These are phyloP conservation scores for Ceratobasidium sp. DNA, from an alignment of 1,284 basidiomycete genomes.

Conservation along the genomic window DNA sequence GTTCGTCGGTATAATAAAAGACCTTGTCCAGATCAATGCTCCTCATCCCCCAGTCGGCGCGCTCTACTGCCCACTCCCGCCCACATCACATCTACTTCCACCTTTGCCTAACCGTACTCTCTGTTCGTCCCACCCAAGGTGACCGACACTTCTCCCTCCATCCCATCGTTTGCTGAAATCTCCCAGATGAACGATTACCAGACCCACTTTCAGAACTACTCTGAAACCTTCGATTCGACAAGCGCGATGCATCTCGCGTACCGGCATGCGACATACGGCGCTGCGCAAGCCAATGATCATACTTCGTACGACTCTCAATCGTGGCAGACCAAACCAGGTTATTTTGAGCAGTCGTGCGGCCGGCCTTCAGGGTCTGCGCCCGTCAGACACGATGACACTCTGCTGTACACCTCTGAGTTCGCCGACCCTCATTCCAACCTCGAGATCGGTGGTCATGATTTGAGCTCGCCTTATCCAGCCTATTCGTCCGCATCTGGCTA, in stretches of 20 bases:
- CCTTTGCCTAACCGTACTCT: neutral
- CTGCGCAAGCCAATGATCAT: neutral
- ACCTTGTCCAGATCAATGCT: neutral
- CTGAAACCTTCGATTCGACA: constrained; percentile 12
- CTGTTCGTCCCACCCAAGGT: neutral
- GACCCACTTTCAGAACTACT: constrained; percentile 26
- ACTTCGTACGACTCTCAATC: neutral
- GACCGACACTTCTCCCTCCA: neutral
- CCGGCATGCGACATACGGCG: neutral
- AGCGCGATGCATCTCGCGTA: constrained; percentile 35
- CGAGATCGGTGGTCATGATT: constrained; percentile 6
- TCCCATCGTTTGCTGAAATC: neutral
- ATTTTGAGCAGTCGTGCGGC: neutral
- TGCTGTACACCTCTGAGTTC: constrained; percentile 23
- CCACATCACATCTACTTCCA: neutral
- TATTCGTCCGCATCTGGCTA: constrained; percentile 30
- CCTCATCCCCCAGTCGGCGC: constrained; percentile 6
- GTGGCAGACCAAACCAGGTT: constrained; percentile 1
- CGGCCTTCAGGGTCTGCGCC: neutral
- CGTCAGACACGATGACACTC: neutral
- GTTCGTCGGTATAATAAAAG: neutral
- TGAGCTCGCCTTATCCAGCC: constrained; percentile 11
- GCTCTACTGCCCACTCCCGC: neutral
- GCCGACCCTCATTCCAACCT: constrained; percentile 35
- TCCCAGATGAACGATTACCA: constrained; percentile 37